Conservation (phyloP, 768 basidiomycete species). For the Daedalea quercina region DNA sequence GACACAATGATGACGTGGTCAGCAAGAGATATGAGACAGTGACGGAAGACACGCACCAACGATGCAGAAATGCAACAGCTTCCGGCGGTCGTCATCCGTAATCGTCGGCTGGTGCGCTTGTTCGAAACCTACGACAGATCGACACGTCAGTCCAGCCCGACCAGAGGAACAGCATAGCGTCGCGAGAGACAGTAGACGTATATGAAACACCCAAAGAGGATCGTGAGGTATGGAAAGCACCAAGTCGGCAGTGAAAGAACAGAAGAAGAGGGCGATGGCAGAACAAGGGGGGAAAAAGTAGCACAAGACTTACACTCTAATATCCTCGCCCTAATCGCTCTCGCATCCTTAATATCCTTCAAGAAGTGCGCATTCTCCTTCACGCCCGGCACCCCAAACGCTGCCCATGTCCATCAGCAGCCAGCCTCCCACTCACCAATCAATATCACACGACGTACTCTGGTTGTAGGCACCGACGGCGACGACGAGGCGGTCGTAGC, state of each 20-base stretch:
- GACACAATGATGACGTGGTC: background rate
- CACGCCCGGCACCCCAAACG: slow-evolving; percentile 68
- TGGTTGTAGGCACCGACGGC: slow-evolving; percentile 84
- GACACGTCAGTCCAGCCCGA: background rate
- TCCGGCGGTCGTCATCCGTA: slow-evolving; percentile 65
- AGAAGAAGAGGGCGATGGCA: background rate
- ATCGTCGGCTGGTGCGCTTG: slow-evolving; percentile 79
- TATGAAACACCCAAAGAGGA: too few relatives aligned
- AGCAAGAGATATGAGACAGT: background rate
- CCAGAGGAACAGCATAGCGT: too few relatives aligned
- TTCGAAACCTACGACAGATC: slow-evolving; percentile 57
- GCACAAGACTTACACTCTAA: slow-evolving; percentile 59
- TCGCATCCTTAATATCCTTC: slow-evolving; percentile 73
- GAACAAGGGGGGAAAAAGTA: background rate
- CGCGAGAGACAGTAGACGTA: too few relatives aligned
- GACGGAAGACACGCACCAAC: slow-evolving; percentile 46
- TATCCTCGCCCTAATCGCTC: slow-evolving; percentile 62
- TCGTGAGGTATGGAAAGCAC: too few relatives aligned
- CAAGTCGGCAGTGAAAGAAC: too few relatives aligned
- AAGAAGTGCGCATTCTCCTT: slow-evolving; percentile 80
- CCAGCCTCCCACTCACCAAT: background rate
- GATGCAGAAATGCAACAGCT: slow-evolving; percentile 79
- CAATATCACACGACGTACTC: slow-evolving; percentile 36
- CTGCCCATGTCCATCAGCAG: slow-evolving; percentile 24
- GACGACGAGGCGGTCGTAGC: slow-evolving; percentile 78